Evolutionary conservation across 345 rosid species (phyloP), one percentile per base, ranked within the genome.

Genomic region (Salix purpurea): DNA sequence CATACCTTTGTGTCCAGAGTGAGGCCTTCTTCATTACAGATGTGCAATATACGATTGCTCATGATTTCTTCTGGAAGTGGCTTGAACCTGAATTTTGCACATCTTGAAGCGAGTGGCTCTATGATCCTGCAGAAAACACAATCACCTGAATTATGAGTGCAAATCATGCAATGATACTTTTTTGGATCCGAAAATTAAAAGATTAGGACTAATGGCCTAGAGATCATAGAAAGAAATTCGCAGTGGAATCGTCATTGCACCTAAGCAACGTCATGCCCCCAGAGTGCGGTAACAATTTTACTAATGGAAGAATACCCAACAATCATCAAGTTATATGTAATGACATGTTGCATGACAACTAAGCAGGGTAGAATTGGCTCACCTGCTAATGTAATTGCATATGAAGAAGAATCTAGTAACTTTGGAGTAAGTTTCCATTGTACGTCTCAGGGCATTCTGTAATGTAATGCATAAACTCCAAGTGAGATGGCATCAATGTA

Each of bases 331-430:
- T 19, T 52, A 52, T 52, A 6, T 6, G 58, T 19, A 52, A 44
- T 14, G 54, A 28, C 23, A n/a, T 30, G 5, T 6, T 34, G 39
- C 24, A 56, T 16, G 42, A 74, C 64, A 30, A 70, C 40, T 18
- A 67, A 74, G 74, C n/a, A 37, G 72, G 56, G 32, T 74, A 72
- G 77, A 75, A 24, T 68, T 72, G 71, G 68, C 46, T 36, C 67
- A 92, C 99, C 99, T 93, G 99, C 99, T 92, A 74, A 93, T 92
- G 82, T 96, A 96, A 74, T 93, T 96, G 79, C 98, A 96, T 70
- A 96, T 89, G 81, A 91, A 93, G 84, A 93, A 85, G 89, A 96
- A 96, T 83, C 99, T 89, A 69, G 99, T 93, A 81, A 96, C 94
- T 90, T 88, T 93, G 71, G 98, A 93, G 86, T 92, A 82, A 37